Evolutionary conservation across 495 filamentous ascomycete species (phyloP), one percentile per base, ranked within the genome.

Genomic region (Aspergillus ostianus): DNA sequence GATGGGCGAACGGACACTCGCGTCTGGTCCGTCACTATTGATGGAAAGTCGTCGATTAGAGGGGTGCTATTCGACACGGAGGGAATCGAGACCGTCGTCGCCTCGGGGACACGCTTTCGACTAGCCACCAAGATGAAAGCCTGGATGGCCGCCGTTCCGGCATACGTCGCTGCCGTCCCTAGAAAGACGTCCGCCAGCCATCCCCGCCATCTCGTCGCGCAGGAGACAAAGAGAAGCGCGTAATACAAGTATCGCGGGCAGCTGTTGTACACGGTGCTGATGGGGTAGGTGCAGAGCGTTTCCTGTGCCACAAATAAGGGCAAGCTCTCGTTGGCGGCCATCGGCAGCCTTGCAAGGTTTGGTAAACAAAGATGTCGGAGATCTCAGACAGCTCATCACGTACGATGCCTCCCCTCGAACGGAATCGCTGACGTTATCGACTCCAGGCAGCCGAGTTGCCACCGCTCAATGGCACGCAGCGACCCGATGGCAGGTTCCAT

Each of bases 211-310:
- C 73, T 62, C 1, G 73, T 69, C 2, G 68, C 50, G 27, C 71
- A 72, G 23, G 57, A 69, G 0, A 67, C 70, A 0, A 71, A 27
- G 0, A 75, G 59, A 0, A 75, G 63, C 0, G 69, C 70, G 27
- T 73, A 75, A 57, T 70, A 75, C 4, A 75, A 65, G 41, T 73
- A 75, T 23, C 73, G 60, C 2, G 73, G 73, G 56, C 73, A 75
- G 4, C 67, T 64, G 52, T 73, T 66, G 51, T 75, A 75, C 15
- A 73, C 58, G 3, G 73, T 75, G 60, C 71, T 73, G 51, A 75
- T 72, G 1, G 69, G 70, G 41, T 76, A 72, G 57, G 58, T 60
- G 64, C 72, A 72, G 20, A 69, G 20, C 8, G 67, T 64, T 65
- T 76, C 70, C 36, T 72, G 66, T 9, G 70, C 67, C 10, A 73